Conservation (phyloP, 352 stramenopile genomes). For the Phytophthora palmivora region DNA sequence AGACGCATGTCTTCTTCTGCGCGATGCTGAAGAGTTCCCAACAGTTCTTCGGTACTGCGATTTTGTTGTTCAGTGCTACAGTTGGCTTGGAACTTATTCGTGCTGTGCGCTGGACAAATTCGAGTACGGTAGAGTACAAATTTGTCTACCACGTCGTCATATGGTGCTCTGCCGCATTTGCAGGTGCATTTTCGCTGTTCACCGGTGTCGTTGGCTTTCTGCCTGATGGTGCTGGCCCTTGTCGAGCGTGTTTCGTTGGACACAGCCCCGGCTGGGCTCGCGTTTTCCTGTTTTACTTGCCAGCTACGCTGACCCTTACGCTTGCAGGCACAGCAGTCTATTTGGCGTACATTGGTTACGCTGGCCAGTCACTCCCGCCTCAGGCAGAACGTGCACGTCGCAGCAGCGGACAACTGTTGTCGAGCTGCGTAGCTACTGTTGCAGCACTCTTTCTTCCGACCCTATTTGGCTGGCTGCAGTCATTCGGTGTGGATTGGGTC, state of each 20-base stretch:
- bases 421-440: constrained; percentile 52
- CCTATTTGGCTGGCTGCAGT: constrained; percentile 51
- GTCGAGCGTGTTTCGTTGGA: constrained; percentile 54
- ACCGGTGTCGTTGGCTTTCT: constrained; percentile 75
- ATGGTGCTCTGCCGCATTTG: constrained; percentile 52
- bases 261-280: constrained; percentile 67
- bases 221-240: constrained; percentile 65
- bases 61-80: constrained; percentile 61
- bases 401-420: constrained; percentile 54
- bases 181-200: constrained; percentile 55
- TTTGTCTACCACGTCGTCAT: constrained; percentile 62
- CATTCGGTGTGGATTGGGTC: constrained; percentile 38
- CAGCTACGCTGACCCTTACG: constrained; percentile 45
- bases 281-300: constrained; percentile 67
- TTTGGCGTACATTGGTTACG: constrained; percentile 21
- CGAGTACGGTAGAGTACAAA: constrained; percentile 65
- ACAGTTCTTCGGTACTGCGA: constrained; percentile 72
- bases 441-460: constrained; percentile 52
- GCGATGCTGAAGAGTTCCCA: constrained; percentile 58
- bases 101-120: constrained; percentile 56
- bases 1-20: constrained; percentile 56
- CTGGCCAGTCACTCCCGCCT: constrained; percentile 27
- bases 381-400: constrained; percentile 51
- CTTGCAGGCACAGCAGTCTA: constrained; percentile 47
- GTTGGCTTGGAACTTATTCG: constrained; percentile 75